Percentiles rank a stretch among this genome's conserved stretches.
Conservation (phyloP, 2,329 filamentous ascomycete genomes). For the Chaetothyriales sp. region DNA sequence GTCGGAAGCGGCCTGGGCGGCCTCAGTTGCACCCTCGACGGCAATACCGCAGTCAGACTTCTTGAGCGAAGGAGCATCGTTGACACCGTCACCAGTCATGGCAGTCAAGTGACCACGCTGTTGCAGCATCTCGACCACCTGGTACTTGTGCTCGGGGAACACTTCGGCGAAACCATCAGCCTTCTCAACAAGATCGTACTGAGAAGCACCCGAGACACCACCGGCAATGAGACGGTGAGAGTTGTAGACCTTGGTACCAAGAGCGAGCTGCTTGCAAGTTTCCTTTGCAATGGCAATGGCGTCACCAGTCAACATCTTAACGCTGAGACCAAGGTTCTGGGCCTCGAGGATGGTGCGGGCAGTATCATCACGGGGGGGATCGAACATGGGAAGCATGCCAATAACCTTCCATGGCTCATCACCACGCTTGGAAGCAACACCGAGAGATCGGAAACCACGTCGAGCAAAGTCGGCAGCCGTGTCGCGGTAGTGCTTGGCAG, state of each 20-base stretch:
- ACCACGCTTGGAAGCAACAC: slow-evolving; percentile 65
- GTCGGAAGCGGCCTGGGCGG: slow-evolving; percentile 56
- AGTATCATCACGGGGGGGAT: slow-evolving; percentile 63
- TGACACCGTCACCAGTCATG: slow-evolving; percentile 65
- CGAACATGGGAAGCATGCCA: slow-evolving; percentile 67
- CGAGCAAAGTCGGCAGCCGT: slow-evolving; percentile 63
- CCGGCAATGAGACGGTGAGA: slow-evolving; percentile 63
- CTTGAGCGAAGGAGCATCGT: slow-evolving; percentile 58
- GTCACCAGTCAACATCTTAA: slow-evolving; percentile 73
- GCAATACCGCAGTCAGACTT: slow-evolving; percentile 62
- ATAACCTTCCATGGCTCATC: slow-evolving; percentile 58
- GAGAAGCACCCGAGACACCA: slow-evolving; percentile 55
- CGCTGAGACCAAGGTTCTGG: slow-evolving; percentile 58
- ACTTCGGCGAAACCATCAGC: slow-evolving; percentile 61
- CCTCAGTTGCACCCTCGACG: slow-evolving; percentile 56
- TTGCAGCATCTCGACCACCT: slow-evolving; percentile 61
- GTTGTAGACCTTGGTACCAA: slow-evolving; percentile 69
- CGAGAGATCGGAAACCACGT: slow-evolving; percentile 66
- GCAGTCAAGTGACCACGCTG: slow-evolving; percentile 58
- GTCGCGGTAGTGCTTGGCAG: slow-evolving; percentile 50
- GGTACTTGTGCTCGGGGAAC: slow-evolving; percentile 62
- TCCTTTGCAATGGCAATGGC: slow-evolving; percentile 67
- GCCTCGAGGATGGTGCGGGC: slow-evolving; percentile 65
- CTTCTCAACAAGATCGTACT: slow-evolving; percentile 62
- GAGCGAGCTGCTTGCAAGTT: slow-evolving; percentile 67